Evolutionary conservation across 495 filamentous ascomycete genomes (phyloP).

Genomic region (Annulohypoxylon nitens): DNA sequence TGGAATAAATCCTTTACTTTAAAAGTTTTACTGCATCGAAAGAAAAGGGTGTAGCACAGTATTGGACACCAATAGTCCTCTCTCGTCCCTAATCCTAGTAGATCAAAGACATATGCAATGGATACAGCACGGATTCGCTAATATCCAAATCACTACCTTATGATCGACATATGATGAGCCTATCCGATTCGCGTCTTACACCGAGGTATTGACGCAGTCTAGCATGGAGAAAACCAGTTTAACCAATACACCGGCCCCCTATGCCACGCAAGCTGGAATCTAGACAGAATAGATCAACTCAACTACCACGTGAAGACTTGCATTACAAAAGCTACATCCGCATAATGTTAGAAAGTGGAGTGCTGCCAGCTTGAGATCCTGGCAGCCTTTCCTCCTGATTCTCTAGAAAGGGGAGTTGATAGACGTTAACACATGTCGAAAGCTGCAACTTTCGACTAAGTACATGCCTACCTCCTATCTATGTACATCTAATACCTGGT

Average conservation of each 20-base stretch:
- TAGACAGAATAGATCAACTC: not conserved
- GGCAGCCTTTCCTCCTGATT: not conserved
- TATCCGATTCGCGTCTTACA: not conserved
- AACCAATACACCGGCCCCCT: not conserved
- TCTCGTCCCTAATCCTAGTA: not conserved
- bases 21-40: too few species aligned
- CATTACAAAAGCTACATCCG: not conserved
- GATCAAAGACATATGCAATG: not conserved
- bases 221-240: not conserved
- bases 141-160: not conserved
- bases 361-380: not conserved
- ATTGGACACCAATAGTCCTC: not conserved
- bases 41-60: not conserved
- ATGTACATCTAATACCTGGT: too few species aligned
- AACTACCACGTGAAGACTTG: not conserved
- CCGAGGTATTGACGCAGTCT: not conserved
- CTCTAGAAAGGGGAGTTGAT: not conserved
- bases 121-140: constrained; percentile 1
- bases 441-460: not conserved
- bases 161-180: not conserved
- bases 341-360: not conserved
- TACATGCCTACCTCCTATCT: too few species aligned
- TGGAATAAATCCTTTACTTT: too few species aligned
- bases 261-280: not conserved
- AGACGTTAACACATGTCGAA: not conserved